These are phyloP conservation scores for Phytophthora macrochlamydospora DNA, from an alignment of 352 stramenopile species.

Conservation along the genomic window DNA sequence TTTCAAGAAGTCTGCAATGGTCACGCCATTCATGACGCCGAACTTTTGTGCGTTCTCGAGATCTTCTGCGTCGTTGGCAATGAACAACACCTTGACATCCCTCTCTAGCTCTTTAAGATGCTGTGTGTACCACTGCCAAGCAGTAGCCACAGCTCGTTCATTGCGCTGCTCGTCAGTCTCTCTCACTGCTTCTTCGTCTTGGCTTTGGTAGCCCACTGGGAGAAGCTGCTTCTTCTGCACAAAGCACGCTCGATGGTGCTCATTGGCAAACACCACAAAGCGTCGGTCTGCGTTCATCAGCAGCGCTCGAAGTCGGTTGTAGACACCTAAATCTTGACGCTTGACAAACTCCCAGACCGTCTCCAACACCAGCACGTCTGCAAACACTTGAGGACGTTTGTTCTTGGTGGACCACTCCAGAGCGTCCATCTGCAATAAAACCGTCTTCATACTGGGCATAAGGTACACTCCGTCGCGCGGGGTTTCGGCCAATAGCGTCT, in stretches of 20 bases:
- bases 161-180: slow-evolving; percentile 85
- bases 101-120: slow-evolving; percentile 65
- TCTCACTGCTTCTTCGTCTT: slow-evolving; percentile 25
- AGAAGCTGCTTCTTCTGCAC: slow-evolving; percentile 60
- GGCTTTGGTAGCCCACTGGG: slow-evolving; percentile 23
- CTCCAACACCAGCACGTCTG: slow-evolving; percentile 90
- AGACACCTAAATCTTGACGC: slow-evolving; percentile 87
- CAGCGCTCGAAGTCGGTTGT: slow-evolving; percentile 88
- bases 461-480: slow-evolving; percentile 69
- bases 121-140: slow-evolving; percentile 78
- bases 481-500: slow-evolving; percentile 61
- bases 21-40: slow-evolving; percentile 57
- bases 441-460: slow-evolving; percentile 90
- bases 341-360: slow-evolving; percentile 92
- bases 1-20: slow-evolving; percentile 66
- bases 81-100: slow-evolving; percentile 55
- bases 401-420: slow-evolving; percentile 84
- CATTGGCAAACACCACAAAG: slow-evolving; percentile 94
- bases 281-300: slow-evolving; percentile 81
- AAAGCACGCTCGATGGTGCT: slow-evolving; percentile 88
- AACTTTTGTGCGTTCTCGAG: slow-evolving; percentile 45
- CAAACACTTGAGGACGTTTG: slow-evolving; percentile 57
- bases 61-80: slow-evolving; percentile 74
- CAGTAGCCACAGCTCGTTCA: slow-evolving; percentile 81
- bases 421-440: slow-evolving; percentile 91